Conservation (phyloP, 306 rosid species). For the Astragalus membranaceus region DNA sequence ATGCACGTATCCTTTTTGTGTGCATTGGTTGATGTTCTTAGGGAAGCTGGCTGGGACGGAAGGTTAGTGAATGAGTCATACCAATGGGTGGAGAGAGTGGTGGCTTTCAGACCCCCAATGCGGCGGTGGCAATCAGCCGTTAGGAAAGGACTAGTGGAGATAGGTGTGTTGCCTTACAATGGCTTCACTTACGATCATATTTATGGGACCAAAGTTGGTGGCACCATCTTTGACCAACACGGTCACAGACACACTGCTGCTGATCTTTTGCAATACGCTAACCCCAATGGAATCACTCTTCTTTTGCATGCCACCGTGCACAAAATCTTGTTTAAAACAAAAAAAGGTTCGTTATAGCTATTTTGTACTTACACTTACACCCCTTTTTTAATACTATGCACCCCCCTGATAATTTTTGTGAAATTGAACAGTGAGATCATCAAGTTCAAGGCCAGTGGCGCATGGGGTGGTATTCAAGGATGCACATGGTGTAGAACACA, state of each 20-base stretch:
- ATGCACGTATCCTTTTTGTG: neutral
- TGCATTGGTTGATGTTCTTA: neutral
- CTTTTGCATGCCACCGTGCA: conserved; percentile 55
- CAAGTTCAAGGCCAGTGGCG: conserved; percentile 43
- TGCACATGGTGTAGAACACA: conserved; percentile 21
- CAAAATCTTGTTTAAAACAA: conserved; percentile 33
- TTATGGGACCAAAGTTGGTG: conserved; percentile 69
- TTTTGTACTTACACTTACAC: no score
- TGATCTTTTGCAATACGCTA: conserved; percentile 52
- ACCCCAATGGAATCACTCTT: conserved; percentile 36
- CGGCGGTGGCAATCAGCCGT: conserved; percentile 65
- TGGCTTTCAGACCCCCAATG: conserved; percentile 50
- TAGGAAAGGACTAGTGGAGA: conserved; percentile 42
- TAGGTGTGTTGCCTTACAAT: conserved; percentile 50
- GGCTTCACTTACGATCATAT: conserved; percentile 70
- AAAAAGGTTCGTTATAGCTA: neutral
- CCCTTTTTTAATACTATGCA: no score
- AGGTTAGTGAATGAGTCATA: conserved; percentile 53
- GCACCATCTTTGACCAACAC: conserved; percentile 50
- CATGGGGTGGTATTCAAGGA: conserved; percentile 52
- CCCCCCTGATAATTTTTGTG: no score
- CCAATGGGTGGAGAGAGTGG: conserved; percentile 61
- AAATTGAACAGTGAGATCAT: neutral
- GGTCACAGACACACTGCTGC: conserved; percentile 76
- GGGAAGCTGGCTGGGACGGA: conserved; percentile 61